Base-by-base conservation (phyloP, 192 early-diverging fungal species). In the Podila minutissima region DNA sequence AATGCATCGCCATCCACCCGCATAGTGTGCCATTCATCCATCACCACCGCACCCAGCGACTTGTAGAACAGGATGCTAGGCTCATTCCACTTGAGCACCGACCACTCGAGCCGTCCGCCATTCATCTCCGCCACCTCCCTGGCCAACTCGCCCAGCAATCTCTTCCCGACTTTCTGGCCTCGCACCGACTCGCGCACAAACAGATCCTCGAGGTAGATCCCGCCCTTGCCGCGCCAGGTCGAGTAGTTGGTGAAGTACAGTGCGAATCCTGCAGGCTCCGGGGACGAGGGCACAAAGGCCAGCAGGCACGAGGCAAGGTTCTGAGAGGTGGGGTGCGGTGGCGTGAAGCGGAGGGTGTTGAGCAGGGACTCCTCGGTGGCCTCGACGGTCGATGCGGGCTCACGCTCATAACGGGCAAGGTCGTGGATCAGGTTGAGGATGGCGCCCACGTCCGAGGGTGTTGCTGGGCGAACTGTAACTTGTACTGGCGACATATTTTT, bases 221-320 rank as follows among this genome's bases (percentile, higher is more conserved):
- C 96, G 0, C 93, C 94, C 28, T 83, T 69, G 0, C 89, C 94
- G 17, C 88, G 67, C 84, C 91, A 95, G 1, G 94, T 94, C 22
- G 89, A 91, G 71, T 92, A 97, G 84, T 95, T 97, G 82, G 89
- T 88, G 71, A 95, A 97, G 70, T 90, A 97, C 59, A 97, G 85
- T 8, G 95, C 93, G 74, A 97, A 89, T 2, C 94, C 96, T 1
- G 90, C 92, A 22, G 90, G 89, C 67, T 84, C 78, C 0, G 48
- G 32, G 20, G 63, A 66, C 0, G 50, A 51, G 15, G 46, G 75
- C 29, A 53, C n/a, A 60, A 35, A 66, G 58, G 24, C 69, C 71
- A 29, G 49, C 55, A 49, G 66, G 68, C n/a, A 76, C 10, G 32
- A 78, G 67, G 63, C 86, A 81, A 66, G 71, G 86, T 12, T 93